phyloP scores from a whole-genome alignment of 2,329 filamentous ascomycete genomes.

The Colletotrichum abscissum region DNA sequence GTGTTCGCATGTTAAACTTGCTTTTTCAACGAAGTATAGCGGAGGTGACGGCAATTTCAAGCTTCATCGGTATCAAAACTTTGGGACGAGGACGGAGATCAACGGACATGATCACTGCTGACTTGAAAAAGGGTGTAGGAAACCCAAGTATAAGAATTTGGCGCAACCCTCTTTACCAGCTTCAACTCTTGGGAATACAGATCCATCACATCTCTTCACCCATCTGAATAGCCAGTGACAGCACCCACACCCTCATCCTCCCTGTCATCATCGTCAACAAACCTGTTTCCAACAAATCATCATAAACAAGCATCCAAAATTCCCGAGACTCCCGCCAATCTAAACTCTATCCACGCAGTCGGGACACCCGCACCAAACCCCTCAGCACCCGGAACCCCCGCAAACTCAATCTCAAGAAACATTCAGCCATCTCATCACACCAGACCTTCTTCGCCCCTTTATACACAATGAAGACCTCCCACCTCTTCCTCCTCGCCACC shows the following conservation, averaged over 20 bases:
- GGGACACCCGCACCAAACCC: too few species aligned
- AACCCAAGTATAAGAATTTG: not conserved
- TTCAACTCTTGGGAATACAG: not conserved
- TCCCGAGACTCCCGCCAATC: not conserved
- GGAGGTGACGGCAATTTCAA: not conserved
- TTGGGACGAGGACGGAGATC: not conserved
- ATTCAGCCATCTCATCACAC: not conserved
- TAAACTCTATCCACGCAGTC: not conserved
- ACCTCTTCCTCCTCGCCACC: conserved; percentile 10
- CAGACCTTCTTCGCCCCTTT: too few species aligned
- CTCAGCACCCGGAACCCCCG: not conserved
- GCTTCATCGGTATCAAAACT: not conserved
- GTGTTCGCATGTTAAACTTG: not conserved
- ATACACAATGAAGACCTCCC: not conserved
- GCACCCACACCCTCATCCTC: not conserved
- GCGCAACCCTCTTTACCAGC: not conserved
- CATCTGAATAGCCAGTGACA: not conserved
- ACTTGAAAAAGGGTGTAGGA: not conserved
- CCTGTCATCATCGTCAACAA: not conserved
- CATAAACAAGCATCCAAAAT: not conserved
- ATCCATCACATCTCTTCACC: not conserved
- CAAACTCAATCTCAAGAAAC: not conserved
- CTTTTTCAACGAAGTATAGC: not conserved
- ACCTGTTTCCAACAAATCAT: not conserved
- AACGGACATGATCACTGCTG: not conserved